A percentile compares a stretch with the other conserved stretches of the same genome.
These are phyloP conservation scores for Penicillium samsonianum DNA, from an alignment of 495 filamentous ascomycete genomes.

Conservation along the genomic window DNA sequence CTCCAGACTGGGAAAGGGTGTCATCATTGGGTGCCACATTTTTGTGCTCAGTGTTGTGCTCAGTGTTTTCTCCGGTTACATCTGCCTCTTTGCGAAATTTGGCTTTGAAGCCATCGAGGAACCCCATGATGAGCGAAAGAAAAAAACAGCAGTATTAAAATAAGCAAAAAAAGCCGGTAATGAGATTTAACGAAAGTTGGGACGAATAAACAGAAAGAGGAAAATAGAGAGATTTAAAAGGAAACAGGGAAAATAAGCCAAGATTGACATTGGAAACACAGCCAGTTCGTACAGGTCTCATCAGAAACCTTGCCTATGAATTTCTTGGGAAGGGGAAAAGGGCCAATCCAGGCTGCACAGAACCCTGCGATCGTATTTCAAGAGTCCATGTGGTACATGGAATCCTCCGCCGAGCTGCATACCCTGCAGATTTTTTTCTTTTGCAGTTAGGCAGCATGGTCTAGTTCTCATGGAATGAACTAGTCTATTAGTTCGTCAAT, in stretches of 20 bases:
- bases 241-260: slow-evolving; percentile 15
- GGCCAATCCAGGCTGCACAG: slow-evolving; percentile 12
- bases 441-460: not conserved
- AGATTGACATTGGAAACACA: slow-evolving; percentile 18
- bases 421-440: not conserved
- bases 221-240: slow-evolving; percentile 6
- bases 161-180: not conserved
- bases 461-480: not conserved
- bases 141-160: not conserved
- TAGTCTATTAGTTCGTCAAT: not conserved
- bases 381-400: slow-evolving; percentile 18
- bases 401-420: slow-evolving; percentile 11
- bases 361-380: slow-evolving; percentile 9
- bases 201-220: not conserved
- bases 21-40: slow-evolving; percentile 11
- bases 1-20: slow-evolving; percentile 4
- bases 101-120: slow-evolving; percentile 11
- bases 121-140: slow-evolving; percentile 8
- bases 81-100: slow-evolving; percentile 15
- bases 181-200: slow-evolving; percentile 3
- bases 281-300: slow-evolving; percentile 31
- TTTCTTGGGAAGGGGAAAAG: slow-evolving; percentile 15
- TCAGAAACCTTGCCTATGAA: slow-evolving; percentile 21
- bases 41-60: not conserved
- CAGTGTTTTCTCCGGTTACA: slow-evolving; percentile 1